Base-by-base conservation (phyloP, 441 rosid species). In the Gossypium trilobum region DNA sequence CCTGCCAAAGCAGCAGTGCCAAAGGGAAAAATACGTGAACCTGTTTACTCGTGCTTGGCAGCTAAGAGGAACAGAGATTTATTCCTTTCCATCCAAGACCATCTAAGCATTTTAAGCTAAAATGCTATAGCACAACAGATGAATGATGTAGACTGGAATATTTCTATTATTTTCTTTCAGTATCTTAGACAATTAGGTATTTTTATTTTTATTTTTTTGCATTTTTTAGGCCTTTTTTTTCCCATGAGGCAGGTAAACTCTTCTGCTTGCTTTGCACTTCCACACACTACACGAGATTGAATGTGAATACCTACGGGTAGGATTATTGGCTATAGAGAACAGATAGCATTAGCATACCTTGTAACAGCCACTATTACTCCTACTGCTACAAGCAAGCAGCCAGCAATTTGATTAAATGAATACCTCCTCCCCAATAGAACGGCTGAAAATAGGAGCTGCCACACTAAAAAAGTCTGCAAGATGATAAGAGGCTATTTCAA, bases 331-430 rank as follows among this genome's bases (percentile, higher is more conserved):
- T 20, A 46, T 16, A 44, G 42, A 42, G 9, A 0, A 6, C 23
- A 17, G 17, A 50, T n/a, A 3, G 7, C 54, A 50, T 22, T 20
- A 61, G 33, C 25, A 55, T 74, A 93, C 97, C 98, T 87, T 75
- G 88, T 72, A 83, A 93, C 91, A 59, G 98, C 95, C 61, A 88
- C 77, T 39, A 86, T 84, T 27, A 93, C 93, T 20, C 97, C 98
- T 50, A 72, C 55, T 55, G 89, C 97, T n/a, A 93, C 93, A 78
- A 93, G 88, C 52, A 89, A 81, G 82, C 95, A 93, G 71, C 97
- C 97, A 42, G 75, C 44, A 17, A 86, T 84, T 80, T 91, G 95
- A 71, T 79, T 86, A 62, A 80, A 75, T 23, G 87, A 84, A 74
- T 88, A 91, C 70, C 82, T 87, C 77, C 84, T 85, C 17, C 91